Base-by-base conservation (phyloP, 257 asterid species). In the Nemophila menziesii region DNA sequence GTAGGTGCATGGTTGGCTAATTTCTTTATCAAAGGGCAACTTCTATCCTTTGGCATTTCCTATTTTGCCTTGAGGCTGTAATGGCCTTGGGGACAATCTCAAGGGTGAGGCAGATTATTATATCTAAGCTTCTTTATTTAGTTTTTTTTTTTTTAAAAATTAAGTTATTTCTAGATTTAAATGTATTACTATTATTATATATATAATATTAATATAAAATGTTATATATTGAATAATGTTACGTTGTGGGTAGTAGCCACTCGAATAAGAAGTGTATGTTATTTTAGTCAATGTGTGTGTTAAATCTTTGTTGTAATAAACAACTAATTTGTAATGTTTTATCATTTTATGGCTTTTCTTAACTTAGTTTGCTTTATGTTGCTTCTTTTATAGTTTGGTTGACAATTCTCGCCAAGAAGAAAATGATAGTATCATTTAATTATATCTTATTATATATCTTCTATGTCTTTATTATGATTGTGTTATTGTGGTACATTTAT, bases 11-110 rank as follows among this genome's bases (percentile, higher is more conserved):
- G 5, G 3, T 16, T 4, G 22, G 41, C 16, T 4, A 37, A 8
- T 37, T 18, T 20, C 14, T 38, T 11, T 9, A 38, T 38, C 19
- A 17, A 38, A n/a, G 8, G 43, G 14, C 93, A 82, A 82, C 92
- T 78, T 75, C 73, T 52, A 78, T 82, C 86, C 93, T 82, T 82
- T 78, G 93, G 86, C 93, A 82, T 70, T 53, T 69, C 44, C 40
- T 48, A 40, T 27, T 52, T 46, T 43, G 45, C 44, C 15, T 9
- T 19, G 52, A 44, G 27, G 21, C 43, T 54, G 42, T 48, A 47
- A 11, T 20, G 44, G 46, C 33, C 48, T 33, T 39, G 22, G 23
- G 56, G 42, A 46, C 19, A 49, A 64, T 52, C 61, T 41, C 51
- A 57, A 48, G 54, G 50, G 61, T 43, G 33, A 34, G 33, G 52